These are phyloP conservation scores for Fusarium nygamai DNA, from an alignment of 2,329 filamentous ascomycete genomes.

Conservation along the genomic window DNA sequence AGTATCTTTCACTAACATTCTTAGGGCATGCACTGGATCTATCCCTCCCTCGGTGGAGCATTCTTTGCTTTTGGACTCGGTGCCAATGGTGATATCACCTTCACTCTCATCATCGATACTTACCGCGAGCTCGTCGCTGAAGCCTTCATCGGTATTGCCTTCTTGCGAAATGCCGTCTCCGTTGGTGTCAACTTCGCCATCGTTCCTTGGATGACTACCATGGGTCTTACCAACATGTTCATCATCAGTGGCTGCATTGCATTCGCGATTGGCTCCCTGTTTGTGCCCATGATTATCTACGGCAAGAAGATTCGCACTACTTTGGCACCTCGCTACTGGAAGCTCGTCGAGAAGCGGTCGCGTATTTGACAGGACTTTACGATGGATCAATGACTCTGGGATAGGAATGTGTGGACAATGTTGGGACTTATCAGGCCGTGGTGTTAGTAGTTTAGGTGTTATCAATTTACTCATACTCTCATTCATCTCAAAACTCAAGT, in stretches of 20 bases:
- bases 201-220: conserved; percentile 44
- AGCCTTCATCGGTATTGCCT: conserved; percentile 46
- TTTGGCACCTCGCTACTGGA: conserved; percentile 40
- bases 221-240: conserved; percentile 46
- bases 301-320: conserved; percentile 44
- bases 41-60: conserved; percentile 49
- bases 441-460: not conserved
- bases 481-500: not conserved
- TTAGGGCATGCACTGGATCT: conserved; percentile 57
- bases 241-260: conserved; percentile 40
- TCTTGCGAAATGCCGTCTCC: conserved; percentile 46
- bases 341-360: conserved; percentile 29
- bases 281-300: conserved; percentile 46
- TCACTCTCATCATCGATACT: conserved; percentile 50
- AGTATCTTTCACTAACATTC: not conserved
- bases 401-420: not conserved
- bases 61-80: conserved; percentile 53
- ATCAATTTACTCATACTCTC: not conserved
- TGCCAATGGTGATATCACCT: conserved; percentile 49
- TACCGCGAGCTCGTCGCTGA: conserved; percentile 46
- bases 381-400: not conserved
- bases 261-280: conserved; percentile 37
- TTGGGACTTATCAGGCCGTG: too few relatives aligned
- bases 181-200: conserved; percentile 45
- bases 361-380: conserved; percentile 10